Base-by-base conservation (phyloP, 1,284 basidiomycete genomes). In the Abortiporus biennis region DNA sequence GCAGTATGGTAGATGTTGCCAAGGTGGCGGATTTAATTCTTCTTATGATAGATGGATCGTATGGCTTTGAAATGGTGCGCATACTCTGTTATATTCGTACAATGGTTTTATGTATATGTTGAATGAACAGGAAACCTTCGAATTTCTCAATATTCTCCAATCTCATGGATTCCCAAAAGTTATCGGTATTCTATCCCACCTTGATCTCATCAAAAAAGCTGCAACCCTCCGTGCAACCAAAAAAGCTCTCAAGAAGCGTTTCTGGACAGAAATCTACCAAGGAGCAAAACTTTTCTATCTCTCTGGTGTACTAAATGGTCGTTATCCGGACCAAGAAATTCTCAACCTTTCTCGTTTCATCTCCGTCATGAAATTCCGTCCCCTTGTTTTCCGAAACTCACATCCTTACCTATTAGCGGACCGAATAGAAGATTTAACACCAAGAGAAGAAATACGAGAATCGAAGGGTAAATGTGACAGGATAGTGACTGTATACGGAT, bases 241-340 rank as follows among this genome's bases (percentile, higher is more conserved):
- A 71, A 98, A 97, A 61, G 69, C 85, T 0, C 78, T 99, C 36
- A 99, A 99, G 67, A 95, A 92, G 62, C 89, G 96, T n/a, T 99
- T 99, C 69, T 99, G 96, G 95, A 93, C 95, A 0, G 96, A 99
- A 64, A 97, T 99, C 13, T 98, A 98, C 64, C 89, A 94, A 60
- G 96, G 96, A 38, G 95, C 96, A 36, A 99, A 98, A 63, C 81
- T 99, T 13, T 99, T 99, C 69, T 98, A 98, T 63, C 85, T 99
- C 36, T 95, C 92, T 1, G 96, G 96, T 13, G 92, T 99, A 34
- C 78, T 99, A 54, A 99, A 99, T 55, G 95, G 95, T 11, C 89
- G 96, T 27, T 99, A 99, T 60, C 96, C 96, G 17, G 96, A 99
- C 64, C 82, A 80, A 19, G 96, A 99, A 67, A 94, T 98, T 54